Evolutionary conservation across 768 basidiomycete species (phyloP).

Genomic region (Amanita pseudoporphyria): DNA sequence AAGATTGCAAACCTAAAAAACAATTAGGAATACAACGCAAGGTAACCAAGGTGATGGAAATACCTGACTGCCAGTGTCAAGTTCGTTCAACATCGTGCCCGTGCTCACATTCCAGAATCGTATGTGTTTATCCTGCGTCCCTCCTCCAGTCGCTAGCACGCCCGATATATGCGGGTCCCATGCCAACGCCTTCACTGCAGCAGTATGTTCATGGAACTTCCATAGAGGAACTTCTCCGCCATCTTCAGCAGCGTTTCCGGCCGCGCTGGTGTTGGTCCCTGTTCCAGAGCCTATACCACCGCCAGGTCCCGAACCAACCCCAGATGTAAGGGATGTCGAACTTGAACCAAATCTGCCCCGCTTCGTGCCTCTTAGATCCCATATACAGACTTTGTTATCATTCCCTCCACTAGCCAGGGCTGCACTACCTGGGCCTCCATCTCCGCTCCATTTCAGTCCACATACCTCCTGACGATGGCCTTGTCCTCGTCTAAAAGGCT

Average conservation of each 20-base stretch:
- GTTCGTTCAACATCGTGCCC: slow-evolving; percentile 75
- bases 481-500: slow-evolving; percentile 62
- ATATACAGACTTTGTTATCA: slow-evolving; percentile 98
- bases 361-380: slow-evolving; percentile 74
- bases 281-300: slow-evolving; percentile 4
- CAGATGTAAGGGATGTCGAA: slow-evolving; percentile 2
- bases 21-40: slow-evolving; percentile 9
- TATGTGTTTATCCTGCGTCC: slow-evolving; percentile 98
- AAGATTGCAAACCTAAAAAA: slow-evolving; percentile 82
- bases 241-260: slow-evolving; percentile 17
- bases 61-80: slow-evolving; percentile 96
- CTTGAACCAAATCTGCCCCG: slow-evolving; percentile 23
- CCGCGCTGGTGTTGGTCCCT: neutral
- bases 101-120: slow-evolving; percentile 93
- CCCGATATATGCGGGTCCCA: slow-evolving; percentile 96
- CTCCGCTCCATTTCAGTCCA: slow-evolving; percentile 83
- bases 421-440: slow-evolving; percentile 31
- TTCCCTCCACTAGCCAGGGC: slow-evolving; percentile 91
- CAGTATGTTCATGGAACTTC: slow-evolving; percentile 95
- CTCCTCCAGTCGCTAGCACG: slow-evolving; percentile 88
- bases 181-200: slow-evolving; percentile 95
- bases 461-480: slow-evolving; percentile 94
- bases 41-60: slow-evolving; percentile 15
- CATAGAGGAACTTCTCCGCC: slow-evolving; percentile 63
- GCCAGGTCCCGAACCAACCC: slow-evolving; percentile 10